These are phyloP conservation scores for Ogataea corticis DNA, from an alignment of 805 yeast species.

Conservation along the genomic window DNA sequence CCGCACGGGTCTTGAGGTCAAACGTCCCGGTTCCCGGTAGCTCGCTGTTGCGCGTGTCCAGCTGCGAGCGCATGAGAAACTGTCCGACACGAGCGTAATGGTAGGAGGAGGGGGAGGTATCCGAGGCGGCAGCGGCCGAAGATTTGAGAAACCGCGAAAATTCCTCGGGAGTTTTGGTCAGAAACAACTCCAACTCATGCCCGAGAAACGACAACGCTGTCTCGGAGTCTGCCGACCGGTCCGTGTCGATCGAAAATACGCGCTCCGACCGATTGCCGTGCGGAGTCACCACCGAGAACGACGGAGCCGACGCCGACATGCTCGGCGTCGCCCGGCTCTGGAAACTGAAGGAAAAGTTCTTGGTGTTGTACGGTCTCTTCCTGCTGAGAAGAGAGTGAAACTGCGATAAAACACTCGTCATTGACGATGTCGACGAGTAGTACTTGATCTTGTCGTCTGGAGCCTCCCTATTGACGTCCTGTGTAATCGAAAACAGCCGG, in stretches of 20 bases:
- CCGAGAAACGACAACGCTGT: slow-evolving; percentile 74
- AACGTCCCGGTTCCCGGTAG: slow-evolving; percentile 91
- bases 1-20: slow-evolving; percentile 91
- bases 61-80: slow-evolving; percentile 84
- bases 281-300: slow-evolving; percentile 56
- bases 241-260: slow-evolving; percentile 68
- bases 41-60: slow-evolving; percentile 75
- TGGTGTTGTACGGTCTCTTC: slow-evolving; percentile 52
- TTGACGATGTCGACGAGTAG: slow-evolving; percentile 83
- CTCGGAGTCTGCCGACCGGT: slow-evolving; percentile 65
- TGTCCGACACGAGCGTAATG: slow-evolving; percentile 71
- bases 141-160: slow-evolving; percentile 41
- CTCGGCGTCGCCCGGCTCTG: slow-evolving; percentile 36
- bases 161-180: slow-evolving; percentile 59
- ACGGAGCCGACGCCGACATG: slow-evolving; percentile 49
- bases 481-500: slow-evolving; percentile 49
- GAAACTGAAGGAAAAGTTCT: slow-evolving; percentile 45
- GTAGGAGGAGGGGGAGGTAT: slow-evolving; percentile 38
- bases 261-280: slow-evolving; percentile 20
- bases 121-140: slow-evolving; percentile 9
- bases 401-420: slow-evolving; percentile 76
- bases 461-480: slow-evolving; percentile 16
- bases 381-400: slow-evolving; percentile 72
- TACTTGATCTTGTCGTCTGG: slow-evolving; percentile 37
- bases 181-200: slow-evolving; percentile 70